Percentiles rank a stretch among this genome's conserved stretches.
Evolutionary conservation across 1,139 yeast genomes (phyloP).

Genomic region (Sugiyamaella paludigena): DNA sequence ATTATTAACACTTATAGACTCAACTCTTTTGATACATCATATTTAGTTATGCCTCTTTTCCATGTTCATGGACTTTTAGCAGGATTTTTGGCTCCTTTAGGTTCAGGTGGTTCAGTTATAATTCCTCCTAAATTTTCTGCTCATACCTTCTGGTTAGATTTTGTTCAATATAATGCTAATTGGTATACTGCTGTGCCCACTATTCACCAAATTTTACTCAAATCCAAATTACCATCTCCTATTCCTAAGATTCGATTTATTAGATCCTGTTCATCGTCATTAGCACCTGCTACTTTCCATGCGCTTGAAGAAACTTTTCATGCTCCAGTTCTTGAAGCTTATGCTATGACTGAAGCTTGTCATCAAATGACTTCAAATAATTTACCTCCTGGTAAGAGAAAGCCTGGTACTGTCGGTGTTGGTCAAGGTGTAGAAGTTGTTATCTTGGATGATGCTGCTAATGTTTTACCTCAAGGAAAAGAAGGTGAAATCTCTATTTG

Average conservation of each 20-base stretch:
- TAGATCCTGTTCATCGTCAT: conserved; percentile 64
- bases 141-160: conserved; percentile 55
- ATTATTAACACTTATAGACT: conserved; percentile 55
- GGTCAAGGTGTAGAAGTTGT: conserved; percentile 65
- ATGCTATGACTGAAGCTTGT: conserved; percentile 74
- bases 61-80: conserved; percentile 71
- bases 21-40: conserved; percentile 48
- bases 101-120: conserved; percentile 58
- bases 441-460: conserved; percentile 50
- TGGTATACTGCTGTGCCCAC: conserved; percentile 80
- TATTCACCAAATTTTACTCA: conserved; percentile 60
- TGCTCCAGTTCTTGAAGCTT: conserved; percentile 69
- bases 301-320: conserved; percentile 53
- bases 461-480: conserved; percentile 46
- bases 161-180: conserved; percentile 47
- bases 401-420: conserved; percentile 68
- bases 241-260: conserved; percentile 57
- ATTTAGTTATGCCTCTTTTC: conserved; percentile 69
- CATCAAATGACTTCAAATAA: conserved; percentile 73
- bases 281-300: conserved; percentile 60
- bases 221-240: conserved; percentile 47
- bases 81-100: conserved; percentile 57
- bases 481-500: conserved; percentile 66
- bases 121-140: conserved; percentile 61
- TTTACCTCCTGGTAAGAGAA: conserved; percentile 59